Evolutionary conservation across 176 grass and related monocot species (phyloP), one percentile per base, ranked within the genome.

Genomic region (Aegilops bicornis): DNA sequence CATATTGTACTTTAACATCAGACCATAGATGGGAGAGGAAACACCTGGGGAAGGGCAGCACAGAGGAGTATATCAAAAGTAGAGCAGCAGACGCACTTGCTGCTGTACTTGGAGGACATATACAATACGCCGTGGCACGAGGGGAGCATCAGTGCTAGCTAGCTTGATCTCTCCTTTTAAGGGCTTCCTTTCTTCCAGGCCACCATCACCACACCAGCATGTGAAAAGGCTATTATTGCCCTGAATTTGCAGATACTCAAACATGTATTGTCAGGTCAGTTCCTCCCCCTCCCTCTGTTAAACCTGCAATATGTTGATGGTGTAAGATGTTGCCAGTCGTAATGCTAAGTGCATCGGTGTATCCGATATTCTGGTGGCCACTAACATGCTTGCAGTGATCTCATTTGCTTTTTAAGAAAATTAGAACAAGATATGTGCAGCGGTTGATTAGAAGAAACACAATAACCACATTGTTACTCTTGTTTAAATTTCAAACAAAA

Each of bases 1-100:
- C 73, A 77, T 56, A 77, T 77, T 56, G 73, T 76, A 76, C 73
- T 77, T 77, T 77, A 77, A 56, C 73, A 56, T 77, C 73, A 22
- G 73, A 52, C 50, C 27, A 67, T 12, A 48, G 40, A 69, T 66
- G 25, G 27, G 79, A 68, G 79, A 52, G 63, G 64, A 66, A 47
- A 22, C 23, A 22, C 10, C 43, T 31, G 15, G 78, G 78, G 78
- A 31, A 65, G 61, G 37, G 37, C 39, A 52, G 19, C 25, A 15
- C 6, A 45, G 12, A 48, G 15, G 22, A 74, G 11, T 7, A 29
- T 69, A 82, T 82, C 79, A 33, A 68, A 82, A 82, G 79, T 82
- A 69, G 79, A 82, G 79, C 42, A 69, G 32, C 27, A 35, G 24
- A 76, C 48, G 42, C 64, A 82, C 64, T 82, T 69, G 64, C 79